phyloP scores from a whole-genome alignment of 345 rosid species.

The Citrus cavaleriei region DNA sequence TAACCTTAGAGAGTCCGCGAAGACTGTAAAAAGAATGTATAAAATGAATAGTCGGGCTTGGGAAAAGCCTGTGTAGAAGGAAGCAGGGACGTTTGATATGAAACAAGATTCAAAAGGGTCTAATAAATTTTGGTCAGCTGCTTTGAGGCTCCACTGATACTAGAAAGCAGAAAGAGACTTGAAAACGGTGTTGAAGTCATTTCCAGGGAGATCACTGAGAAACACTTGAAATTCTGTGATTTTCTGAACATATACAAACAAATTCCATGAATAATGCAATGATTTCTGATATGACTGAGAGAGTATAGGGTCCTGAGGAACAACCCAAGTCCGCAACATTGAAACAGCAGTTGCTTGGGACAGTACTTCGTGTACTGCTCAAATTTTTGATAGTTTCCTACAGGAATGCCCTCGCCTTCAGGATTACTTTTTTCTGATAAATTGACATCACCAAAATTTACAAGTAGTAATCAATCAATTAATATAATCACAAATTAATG shows the following conservation, averaged over 20 bases:
- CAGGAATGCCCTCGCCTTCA: not conserved
- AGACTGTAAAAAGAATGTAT: conserved; percentile 22
- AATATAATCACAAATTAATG: no score
- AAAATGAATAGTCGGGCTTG: conserved; percentile 30
- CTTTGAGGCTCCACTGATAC: not conserved
- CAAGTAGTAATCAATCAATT: not conserved
- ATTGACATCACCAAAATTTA: not conserved
- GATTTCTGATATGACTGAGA: conserved; percentile 12
- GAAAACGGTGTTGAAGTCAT: conserved; percentile 26
- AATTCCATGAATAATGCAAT: conserved; percentile 7
- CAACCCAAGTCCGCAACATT: conserved; percentile 45
- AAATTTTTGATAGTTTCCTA: not conserved
- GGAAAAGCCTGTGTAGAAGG: conserved; percentile 47
- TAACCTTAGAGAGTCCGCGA: no score
- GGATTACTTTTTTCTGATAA: conserved; percentile 1
- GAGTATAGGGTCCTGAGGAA: conserved; percentile 42
- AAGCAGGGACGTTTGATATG: conserved; percentile 40
- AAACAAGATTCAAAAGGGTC: conserved; percentile 10
- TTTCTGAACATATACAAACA: not conserved
- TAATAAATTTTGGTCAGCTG: no score
- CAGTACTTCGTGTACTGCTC: not conserved
- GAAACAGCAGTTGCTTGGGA: not conserved
- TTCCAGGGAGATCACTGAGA: not conserved
- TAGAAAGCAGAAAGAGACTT: conserved; percentile 15
- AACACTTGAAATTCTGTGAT: conserved; percentile 26